These are phyloP conservation scores for Penicillium bialowiezense DNA, from an alignment of 495 filamentous ascomycete genomes.

Conservation along the genomic window DNA sequence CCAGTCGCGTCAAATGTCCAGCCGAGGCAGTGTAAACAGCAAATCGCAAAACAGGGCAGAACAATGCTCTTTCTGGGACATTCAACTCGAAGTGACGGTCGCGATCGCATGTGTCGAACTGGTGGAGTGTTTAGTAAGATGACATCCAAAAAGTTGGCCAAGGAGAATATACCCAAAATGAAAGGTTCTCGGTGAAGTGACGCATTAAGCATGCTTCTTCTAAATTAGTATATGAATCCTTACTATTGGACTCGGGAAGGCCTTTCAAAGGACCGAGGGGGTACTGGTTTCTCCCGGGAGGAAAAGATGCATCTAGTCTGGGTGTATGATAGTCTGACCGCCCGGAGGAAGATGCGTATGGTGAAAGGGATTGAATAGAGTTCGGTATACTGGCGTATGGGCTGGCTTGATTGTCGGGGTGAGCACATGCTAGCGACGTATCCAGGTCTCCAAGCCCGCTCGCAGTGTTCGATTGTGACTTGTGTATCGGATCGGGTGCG, in stretches of 20 bases:
- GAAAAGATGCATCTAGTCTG: not conserved
- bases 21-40: slow-evolving; percentile 30
- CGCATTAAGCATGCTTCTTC: slow-evolving; percentile 28
- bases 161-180: slow-evolving; percentile 18
- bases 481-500: not conserved
- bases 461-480: not conserved
- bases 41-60: slow-evolving; percentile 28
- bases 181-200: slow-evolving; percentile 25
- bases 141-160: not conserved
- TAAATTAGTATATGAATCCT: slow-evolving; percentile 4
- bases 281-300: slow-evolving; percentile 6
- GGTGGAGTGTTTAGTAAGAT: not conserved
- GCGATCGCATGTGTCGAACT: slow-evolving; percentile 19
- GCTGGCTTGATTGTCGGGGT: not conserved
- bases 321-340: not conserved
- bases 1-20: slow-evolving; percentile 17
- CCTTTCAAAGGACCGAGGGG: slow-evolving; percentile 11
- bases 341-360: not conserved
- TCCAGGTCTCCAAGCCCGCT: not conserved
- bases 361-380: not conserved
- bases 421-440: not conserved
- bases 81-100: slow-evolving; percentile 26
- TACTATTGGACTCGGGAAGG: not conserved
- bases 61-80: slow-evolving; percentile 27
- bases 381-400: not conserved